Percentiles rank a stretch among this genome's conserved stretches.
Conservation (phyloP, 495 filamentous ascomycete species). For the Penicillium longicatenatum region DNA sequence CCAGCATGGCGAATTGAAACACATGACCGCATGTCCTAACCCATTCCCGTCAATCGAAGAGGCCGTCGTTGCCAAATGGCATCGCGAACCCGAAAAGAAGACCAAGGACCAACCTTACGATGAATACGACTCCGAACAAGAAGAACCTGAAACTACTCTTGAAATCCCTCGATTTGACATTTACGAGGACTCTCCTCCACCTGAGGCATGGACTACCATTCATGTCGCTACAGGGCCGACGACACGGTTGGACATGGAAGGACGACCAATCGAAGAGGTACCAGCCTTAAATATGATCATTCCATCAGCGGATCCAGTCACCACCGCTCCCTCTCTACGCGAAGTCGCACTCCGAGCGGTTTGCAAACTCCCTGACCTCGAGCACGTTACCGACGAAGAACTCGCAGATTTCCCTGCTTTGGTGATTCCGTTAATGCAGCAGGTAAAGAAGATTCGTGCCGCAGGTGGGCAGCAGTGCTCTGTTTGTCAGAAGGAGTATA, state of each 20-base stretch:
- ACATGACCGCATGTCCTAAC: constrained; percentile 51
- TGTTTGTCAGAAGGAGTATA: constrained; percentile 57
- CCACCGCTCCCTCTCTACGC: constrained; percentile 55
- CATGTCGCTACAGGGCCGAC: constrained; percentile 50
- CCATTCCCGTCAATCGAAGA: constrained; percentile 45
- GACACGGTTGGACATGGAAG: constrained; percentile 47
- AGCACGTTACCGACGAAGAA: constrained; percentile 43
- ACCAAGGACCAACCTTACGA: neutral
- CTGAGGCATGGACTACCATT: constrained; percentile 42
- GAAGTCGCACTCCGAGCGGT: constrained; percentile 58
- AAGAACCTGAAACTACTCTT: constrained; percentile 6
- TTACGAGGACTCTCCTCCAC: constrained; percentile 34
- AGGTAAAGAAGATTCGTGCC: constrained; percentile 45
- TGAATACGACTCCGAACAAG: constrained; percentile 6
- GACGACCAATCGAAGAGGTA: constrained; percentile 26
- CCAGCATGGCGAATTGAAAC: constrained; percentile 43
- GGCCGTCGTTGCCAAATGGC: constrained; percentile 38
- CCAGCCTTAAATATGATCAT: neutral
- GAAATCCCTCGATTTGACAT: constrained; percentile 17
- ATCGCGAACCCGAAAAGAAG: constrained; percentile 15
- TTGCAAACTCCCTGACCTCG: constrained; percentile 44
- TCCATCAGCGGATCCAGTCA: neutral
- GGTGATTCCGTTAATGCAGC: constrained; percentile 41
- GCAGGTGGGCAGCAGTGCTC: constrained; percentile 60
- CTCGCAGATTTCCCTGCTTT: constrained; percentile 43